Evolutionary conservation across 345 rosid genomes (phyloP), one percentile per base, ranked within the genome.

Genomic region (Alliaria petiolata): DNA sequence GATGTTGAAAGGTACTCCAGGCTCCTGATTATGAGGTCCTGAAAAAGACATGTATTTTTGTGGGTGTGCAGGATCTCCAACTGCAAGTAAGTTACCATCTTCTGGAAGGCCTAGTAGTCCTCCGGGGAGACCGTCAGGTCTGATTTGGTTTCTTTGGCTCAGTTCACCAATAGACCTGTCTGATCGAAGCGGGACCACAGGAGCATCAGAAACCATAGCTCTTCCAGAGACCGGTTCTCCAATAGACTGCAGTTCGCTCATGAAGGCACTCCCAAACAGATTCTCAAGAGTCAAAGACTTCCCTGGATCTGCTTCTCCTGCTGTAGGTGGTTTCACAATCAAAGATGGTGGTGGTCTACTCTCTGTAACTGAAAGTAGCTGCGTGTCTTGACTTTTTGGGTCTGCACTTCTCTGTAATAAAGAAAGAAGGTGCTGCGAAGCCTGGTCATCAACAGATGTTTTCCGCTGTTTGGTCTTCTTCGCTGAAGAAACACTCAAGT

Each of bases 261-360:
- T 95, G 78, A 95, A 89, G 75, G 97, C 96, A 64, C 89, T 81
- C 44, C 99, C 99, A 74, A 95, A 95, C 62, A 95, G 93, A 72
- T 92, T 75, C 81, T 89, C 99, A 34, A 95, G 98, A 66, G 99
- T 91, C 81, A 88, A 75, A 59, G 78, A 76, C 80, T 88, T 87
- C 65, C 83, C 86, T 34, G 75, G 65, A 52, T 62, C 82, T 50
- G 70, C 67, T 54, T 76, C 91, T 72, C 64, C 81, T 26, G 84
- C 78, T 39, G 83, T 74, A 31, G 9, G 35, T 35, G 46, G 54
- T 52, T 68, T 67, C 65, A 52, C 17, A 43, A 22, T 22, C 25
- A 22, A 22, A 22, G 79, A 16, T 38, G 70, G 67, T 46, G 71
- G 54, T 56, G 66, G 60, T 63, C 56, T 69, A 46, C 68, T 61